Conservation (phyloP, 768 basidiomycete genomes). For the Boletus rubescentipes region DNA sequence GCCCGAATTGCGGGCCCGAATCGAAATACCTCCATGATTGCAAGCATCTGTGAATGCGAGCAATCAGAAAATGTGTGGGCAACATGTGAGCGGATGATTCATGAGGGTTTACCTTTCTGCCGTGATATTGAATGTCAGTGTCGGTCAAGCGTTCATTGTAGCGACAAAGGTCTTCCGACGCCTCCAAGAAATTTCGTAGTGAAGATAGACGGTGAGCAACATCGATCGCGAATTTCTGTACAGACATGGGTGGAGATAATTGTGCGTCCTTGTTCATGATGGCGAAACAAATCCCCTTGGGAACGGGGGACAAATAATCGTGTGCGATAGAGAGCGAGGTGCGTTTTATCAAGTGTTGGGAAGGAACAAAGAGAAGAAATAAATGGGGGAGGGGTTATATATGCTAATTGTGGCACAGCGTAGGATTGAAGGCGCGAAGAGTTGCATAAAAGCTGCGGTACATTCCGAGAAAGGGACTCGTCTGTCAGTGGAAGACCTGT, state of each 20-base stretch:
- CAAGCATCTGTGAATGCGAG: constrained; percentile 41
- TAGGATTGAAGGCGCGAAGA: constrained; percentile 17
- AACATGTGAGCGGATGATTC: background rate
- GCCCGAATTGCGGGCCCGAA: constrained; percentile 1
- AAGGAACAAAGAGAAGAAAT: constrained; percentile 11
- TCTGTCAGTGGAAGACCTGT: constrained; percentile 17
- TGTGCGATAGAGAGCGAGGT: background rate
- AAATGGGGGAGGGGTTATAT: constrained; percentile 19
- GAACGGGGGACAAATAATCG: constrained; percentile 16
- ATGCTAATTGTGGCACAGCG: constrained; percentile 31
- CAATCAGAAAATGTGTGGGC: constrained; percentile 3
- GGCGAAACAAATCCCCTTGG: constrained; percentile 16
- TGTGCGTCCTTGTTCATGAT: constrained; percentile 13
- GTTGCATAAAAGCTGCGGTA: constrained; percentile 30
- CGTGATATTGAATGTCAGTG: constrained; percentile 22
- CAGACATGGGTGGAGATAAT: constrained; percentile 14
- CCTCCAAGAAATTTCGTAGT: constrained; percentile 29
- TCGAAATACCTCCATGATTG: constrained; percentile 49
- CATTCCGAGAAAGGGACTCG: constrained; percentile 30
- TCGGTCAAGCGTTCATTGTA: constrained; percentile 19
- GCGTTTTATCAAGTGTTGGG: constrained; percentile 5
- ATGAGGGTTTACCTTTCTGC: constrained; percentile 26
- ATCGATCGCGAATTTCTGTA: constrained; percentile 31
- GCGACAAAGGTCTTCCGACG: constrained; percentile 26
- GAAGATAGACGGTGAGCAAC: constrained; percentile 31